Evolutionary conservation across 805 yeast species (phyloP).

Genomic region (Candida patagonica): DNA sequence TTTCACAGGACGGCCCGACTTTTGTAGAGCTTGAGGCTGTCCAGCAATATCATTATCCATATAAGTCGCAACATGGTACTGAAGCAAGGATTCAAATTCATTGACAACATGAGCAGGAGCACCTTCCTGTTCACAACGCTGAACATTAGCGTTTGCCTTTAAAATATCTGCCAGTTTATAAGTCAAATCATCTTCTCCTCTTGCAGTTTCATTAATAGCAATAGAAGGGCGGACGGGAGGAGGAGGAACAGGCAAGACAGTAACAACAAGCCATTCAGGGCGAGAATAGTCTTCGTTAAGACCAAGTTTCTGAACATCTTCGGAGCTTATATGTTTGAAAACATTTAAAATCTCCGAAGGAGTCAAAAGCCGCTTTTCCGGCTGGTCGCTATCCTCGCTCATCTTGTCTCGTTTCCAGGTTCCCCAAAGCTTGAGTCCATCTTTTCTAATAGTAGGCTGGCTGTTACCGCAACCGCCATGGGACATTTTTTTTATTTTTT

Average conservation of each 20-base stretch:
- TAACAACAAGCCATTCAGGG: conserved; percentile 96
- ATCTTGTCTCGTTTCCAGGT: conserved; percentile 91
- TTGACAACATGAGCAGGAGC: conserved; percentile 97
- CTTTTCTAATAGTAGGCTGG: conserved; percentile 92
- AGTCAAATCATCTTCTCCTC: conserved; percentile 99
- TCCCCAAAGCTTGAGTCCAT: conserved; percentile 93
- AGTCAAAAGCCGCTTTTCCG: conserved; percentile 80
- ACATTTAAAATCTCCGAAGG: conserved; percentile 88
- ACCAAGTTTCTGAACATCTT: conserved; percentile 76
- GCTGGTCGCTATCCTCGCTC: conserved; percentile 79
- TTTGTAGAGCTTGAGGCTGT: conserved; percentile 97
- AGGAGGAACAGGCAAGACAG: conserved; percentile 99
- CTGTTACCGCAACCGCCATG: conserved; percentile 98
- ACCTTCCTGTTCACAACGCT: conserved; percentile 94
- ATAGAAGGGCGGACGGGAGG: conserved; percentile 99
- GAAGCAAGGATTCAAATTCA: conserved; percentile 91
- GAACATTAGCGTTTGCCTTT: conserved; percentile 96
- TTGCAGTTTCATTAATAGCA: conserved; percentile 94
- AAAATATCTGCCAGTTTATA: conserved; percentile 93
- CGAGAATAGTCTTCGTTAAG: conserved; percentile 93
- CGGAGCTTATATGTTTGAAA: conserved; percentile 79
- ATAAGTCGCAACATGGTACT: conserved; percentile 97
- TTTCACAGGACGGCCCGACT: conserved; percentile 97
- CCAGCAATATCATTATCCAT: conserved; percentile 99
- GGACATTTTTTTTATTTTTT: conserved; percentile 34